Base-by-base conservation (phyloP, 192 early-diverging fungal genomes). In the Coemansia sp. region DNA sequence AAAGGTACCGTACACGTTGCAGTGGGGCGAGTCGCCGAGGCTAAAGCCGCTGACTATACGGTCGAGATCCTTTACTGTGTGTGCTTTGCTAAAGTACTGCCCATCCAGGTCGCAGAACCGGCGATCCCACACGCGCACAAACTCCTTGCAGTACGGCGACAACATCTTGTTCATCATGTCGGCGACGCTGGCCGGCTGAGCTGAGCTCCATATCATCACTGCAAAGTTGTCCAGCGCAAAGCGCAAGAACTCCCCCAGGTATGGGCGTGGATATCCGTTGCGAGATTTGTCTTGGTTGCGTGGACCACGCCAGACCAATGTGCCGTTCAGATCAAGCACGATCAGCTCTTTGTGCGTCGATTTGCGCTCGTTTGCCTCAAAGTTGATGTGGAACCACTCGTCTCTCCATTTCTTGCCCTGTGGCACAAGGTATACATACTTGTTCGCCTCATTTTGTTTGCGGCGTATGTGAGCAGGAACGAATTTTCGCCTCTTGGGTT, bases 191-290 rank as follows among this genome's bases (percentile, higher is more conserved):
- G 32, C 21, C 2, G 74, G 75, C 17, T 83, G 79, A 0, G 91
- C 88, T 6, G 88, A 88, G 55, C 87, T 88, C 91, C 91, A 92
- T 5, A 92, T 68, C 86, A 90, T 87, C 17, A 92, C 89, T 3
- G 74, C 69, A 82, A 85, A 92, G 59, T 84, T 63, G 5, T 68
- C 53, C 41, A 87, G 75, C 0, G 86, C 59, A 69, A 85, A 91
- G 8, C 69, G 25, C 29, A 91, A 62, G 60, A 92, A 90, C 3
- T 72, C 51, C 0, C 41, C 19, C 14, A 87, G 63, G 59, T 79
- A 60, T 0, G 90, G 90, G 3, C 90, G 83, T 1, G 65, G 43
- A 21, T 56, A 53, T 39, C 82, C 67, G 5, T 22, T 38, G 3
- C 71, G 50, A 14, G 23, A 4, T 24, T 23, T 32, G 23, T 55